Evolutionary conservation across 78 protist species (phyloP).

Genomic region (Isochrysis galbana): DNA sequence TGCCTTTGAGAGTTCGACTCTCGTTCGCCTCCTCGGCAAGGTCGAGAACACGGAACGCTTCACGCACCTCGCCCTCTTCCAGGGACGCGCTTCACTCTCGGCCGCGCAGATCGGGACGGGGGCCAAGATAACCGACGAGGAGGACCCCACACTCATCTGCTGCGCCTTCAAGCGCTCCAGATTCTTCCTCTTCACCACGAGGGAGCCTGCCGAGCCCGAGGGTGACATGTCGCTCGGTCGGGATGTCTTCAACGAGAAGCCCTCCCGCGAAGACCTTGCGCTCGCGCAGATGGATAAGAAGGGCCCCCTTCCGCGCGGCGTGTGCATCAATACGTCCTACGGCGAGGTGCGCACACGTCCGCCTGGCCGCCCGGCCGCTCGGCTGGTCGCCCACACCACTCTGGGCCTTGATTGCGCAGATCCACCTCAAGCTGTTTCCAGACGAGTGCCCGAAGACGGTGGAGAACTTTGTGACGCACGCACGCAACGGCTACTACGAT

Average conservation of each 20-base stretch:
- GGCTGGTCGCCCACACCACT: conserved; percentile 82
- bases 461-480: conserved; percentile 91
- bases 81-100: conserved; percentile 45
- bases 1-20: conserved; percentile 62
- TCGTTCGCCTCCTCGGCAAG: conserved; percentile 78
- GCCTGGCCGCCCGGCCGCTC: background rate
- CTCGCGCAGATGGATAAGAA: background rate
- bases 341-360: too few species aligned
- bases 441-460: conserved; percentile 91
- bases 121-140: background rate
- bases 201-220: conserved; percentile 80
- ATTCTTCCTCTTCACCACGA: conserved; percentile 83
- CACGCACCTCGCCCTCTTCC: conserved; percentile 75
- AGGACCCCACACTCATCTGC: conserved; percentile 85
- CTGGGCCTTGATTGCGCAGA: conserved; percentile 88
- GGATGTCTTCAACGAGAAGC: conserved; percentile 94
- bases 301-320: background rate
- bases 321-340: background rate
- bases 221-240: conserved; percentile 66
- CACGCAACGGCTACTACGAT: conserved; percentile 80
- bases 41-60: conserved; percentile 84
- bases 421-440: conserved; percentile 80
- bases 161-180: conserved; percentile 71
- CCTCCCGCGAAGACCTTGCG: conserved; percentile 71
- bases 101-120: background rate